Conservation (phyloP, 345 rosid species). For the Euphorbia lathyris region DNA sequence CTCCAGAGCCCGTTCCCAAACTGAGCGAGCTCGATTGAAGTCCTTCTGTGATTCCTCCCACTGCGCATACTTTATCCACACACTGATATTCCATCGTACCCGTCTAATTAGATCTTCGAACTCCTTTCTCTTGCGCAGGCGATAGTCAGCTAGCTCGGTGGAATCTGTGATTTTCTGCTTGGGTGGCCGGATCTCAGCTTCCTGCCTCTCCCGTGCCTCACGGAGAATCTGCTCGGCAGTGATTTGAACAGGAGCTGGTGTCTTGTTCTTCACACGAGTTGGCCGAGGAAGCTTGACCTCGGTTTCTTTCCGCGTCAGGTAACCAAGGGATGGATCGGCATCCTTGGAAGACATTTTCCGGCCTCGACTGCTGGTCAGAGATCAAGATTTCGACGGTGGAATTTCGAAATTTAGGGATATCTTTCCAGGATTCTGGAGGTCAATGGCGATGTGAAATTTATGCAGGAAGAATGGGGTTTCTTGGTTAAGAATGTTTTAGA, state of each 20-base stretch:
- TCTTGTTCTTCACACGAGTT: conserved; percentile 83
- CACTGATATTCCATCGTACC: conserved; percentile 61
- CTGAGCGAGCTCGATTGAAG: conserved; percentile 72
- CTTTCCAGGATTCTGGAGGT: too few species aligned
- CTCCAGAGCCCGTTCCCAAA: conserved; percentile 84
- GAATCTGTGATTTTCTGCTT: conserved; percentile 79
- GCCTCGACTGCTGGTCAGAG: too few species aligned
- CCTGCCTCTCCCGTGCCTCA: conserved; percentile 81
- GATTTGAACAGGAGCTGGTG: conserved; percentile 81
- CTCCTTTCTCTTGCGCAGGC: conserved; percentile 69
- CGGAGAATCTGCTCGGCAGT: conserved; percentile 87
- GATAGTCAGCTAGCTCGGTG: conserved; percentile 68
- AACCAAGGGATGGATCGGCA: too few species aligned
- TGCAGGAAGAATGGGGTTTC: too few species aligned
- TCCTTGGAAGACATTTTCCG: too few species aligned
- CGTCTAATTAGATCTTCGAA: conserved; percentile 79
- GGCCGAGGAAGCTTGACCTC: conserved; percentile 56
- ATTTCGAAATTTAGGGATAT: too few species aligned
- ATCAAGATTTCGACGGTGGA: too few species aligned
- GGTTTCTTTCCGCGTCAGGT: too few species aligned
- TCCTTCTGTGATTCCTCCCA: conserved; percentile 97
- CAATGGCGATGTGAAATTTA: too few species aligned
- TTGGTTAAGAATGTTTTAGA: too few species aligned
- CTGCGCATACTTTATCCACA: conserved; percentile 79
- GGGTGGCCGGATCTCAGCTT: conserved; percentile 81